These are phyloP conservation scores for Phytophthora quininea DNA, from an alignment of 352 stramenopile species.

Conservation along the genomic window DNA sequence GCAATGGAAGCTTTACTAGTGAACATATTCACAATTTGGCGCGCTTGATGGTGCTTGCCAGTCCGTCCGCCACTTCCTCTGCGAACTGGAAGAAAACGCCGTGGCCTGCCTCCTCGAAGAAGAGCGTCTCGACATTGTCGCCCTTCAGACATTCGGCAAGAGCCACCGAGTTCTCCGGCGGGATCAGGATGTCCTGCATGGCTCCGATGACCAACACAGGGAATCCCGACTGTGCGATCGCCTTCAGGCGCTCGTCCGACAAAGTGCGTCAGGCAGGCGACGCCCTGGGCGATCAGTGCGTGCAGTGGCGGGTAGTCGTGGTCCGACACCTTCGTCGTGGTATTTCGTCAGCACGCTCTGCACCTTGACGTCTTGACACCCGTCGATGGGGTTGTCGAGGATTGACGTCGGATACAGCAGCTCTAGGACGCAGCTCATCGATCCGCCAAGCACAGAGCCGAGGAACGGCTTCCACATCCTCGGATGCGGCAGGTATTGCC, in stretches of 20 bases:
- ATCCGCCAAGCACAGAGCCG: constrained; percentile 27
- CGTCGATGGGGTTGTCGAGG: constrained; percentile 29
- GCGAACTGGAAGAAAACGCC: constrained; percentile 40
- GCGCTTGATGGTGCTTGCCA: constrained; percentile 37
- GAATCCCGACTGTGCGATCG: constrained; percentile 44
- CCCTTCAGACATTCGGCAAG: constrained; percentile 36
- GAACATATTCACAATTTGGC: constrained; percentile 23
- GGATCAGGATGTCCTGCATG: constrained; percentile 55
- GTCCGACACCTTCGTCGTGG: constrained; percentile 33
- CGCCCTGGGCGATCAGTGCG: constrained; percentile 47
- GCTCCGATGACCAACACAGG: constrained; percentile 57
- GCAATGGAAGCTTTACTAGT: no score
- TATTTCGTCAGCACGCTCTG: constrained; percentile 42
- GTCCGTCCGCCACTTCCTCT: constrained; percentile 39
- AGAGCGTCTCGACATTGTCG: constrained; percentile 33
- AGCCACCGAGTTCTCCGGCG: constrained; percentile 36
- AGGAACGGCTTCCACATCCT: constrained; percentile 40
- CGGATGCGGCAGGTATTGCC: constrained; percentile 33
- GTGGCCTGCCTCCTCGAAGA: constrained; percentile 45
- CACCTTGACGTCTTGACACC: constrained; percentile 33
- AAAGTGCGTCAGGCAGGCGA: constrained; percentile 58
- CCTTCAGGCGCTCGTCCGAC: constrained; percentile 49
- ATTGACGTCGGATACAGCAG: constrained; percentile 36
- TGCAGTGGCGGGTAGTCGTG: constrained; percentile 29
- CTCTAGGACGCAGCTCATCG: constrained; percentile 35